phyloP scores from a whole-genome alignment of 2,329 filamentous ascomycete genomes.

The Onygenales sp. region DNA sequence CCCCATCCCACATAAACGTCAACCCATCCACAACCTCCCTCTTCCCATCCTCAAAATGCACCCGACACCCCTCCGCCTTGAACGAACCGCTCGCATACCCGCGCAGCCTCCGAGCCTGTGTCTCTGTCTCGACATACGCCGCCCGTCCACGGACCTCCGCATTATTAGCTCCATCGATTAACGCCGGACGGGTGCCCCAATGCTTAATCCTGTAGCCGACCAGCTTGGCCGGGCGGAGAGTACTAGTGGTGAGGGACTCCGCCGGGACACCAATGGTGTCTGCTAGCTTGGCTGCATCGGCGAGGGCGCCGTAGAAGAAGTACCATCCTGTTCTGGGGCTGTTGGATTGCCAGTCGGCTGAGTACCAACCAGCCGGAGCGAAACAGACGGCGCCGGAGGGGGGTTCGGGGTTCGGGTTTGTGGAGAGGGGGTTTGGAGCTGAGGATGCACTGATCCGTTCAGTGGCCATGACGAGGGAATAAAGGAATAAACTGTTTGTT shows the following conservation, averaged over 20 bases:
- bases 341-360: slow-evolving; percentile 1
- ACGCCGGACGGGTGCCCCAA: slow-evolving; percentile 5
- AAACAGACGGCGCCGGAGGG: slow-evolving; percentile 5
- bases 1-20: slow-evolving; percentile 4
- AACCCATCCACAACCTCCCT: neutral
- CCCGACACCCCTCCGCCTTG: neutral
- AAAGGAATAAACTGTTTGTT: too few relatives aligned
- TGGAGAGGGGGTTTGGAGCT: neutral
- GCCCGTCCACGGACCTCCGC: slow-evolving; percentile 3
- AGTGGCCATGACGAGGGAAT: too few relatives aligned
- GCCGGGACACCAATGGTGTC: slow-evolving; percentile 2
- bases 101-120: slow-evolving; percentile 4
- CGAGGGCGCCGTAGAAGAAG: slow-evolving; percentile 12
- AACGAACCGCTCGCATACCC: neutral
- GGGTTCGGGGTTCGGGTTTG: neutral
- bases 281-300: slow-evolving; percentile 5
- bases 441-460: too few relatives aligned
- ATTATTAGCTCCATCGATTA: slow-evolving; percentile 3
- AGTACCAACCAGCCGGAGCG: slow-evolving; percentile 6
- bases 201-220: slow-evolving; percentile 7
- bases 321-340: slow-evolving; percentile 8
- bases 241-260: neutral
- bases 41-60: neutral
- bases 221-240: slow-evolving; percentile 1
- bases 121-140: neutral